A percentile compares a stretch with the other conserved stretches of the same genome.
phyloP scores from a whole-genome alignment of 192 early-diverging fungal genomes.

The Coemansia umbellata region DNA sequence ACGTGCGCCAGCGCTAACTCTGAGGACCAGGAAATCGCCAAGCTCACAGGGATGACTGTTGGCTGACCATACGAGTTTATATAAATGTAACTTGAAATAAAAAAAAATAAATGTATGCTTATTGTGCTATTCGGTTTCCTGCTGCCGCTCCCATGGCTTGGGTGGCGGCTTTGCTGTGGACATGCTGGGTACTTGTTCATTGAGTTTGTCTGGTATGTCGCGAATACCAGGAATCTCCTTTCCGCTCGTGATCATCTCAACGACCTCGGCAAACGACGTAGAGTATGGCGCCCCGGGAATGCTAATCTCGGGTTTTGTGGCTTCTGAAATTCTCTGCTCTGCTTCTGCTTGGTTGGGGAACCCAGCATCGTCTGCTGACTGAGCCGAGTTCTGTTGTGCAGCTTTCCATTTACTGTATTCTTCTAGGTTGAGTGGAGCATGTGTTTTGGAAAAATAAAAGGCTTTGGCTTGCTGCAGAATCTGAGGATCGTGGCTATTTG shows the following conservation, averaged over 20 bases:
- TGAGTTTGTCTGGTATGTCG: slow-evolving; percentile 38
- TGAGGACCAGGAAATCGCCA: slow-evolving; percentile 15
- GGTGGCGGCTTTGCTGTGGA: slow-evolving; percentile 24
- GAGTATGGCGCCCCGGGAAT: slow-evolving; percentile 18
- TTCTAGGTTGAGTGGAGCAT: slow-evolving; percentile 7
- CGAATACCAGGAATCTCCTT: slow-evolving; percentile 32
- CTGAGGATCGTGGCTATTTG: background rate
- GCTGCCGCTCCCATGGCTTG: slow-evolving; percentile 43
- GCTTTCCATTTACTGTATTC: slow-evolving; percentile 26
- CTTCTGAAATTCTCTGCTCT: background rate
- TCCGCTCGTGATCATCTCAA: slow-evolving; percentile 29
- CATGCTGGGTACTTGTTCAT: slow-evolving; percentile 19
- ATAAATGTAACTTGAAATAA: background rate
- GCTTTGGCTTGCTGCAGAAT: slow-evolving; percentile 17
- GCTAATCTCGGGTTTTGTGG: background rate
- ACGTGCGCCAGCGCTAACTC: background rate
- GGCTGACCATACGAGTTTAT: background rate
- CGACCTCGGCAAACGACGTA: slow-evolving; percentile 32
- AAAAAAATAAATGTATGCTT: background rate
- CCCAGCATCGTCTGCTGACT: background rate
- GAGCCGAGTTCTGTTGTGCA: too few species aligned
- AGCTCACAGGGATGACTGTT: slow-evolving; percentile 29
- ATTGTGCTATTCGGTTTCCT: background rate
- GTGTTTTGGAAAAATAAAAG: slow-evolving; percentile 29
- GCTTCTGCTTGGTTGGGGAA: background rate